Evolutionary conservation across 352 stramenopile species (phyloP).

Genomic region (Chrysophaeum taylorii): DNA sequence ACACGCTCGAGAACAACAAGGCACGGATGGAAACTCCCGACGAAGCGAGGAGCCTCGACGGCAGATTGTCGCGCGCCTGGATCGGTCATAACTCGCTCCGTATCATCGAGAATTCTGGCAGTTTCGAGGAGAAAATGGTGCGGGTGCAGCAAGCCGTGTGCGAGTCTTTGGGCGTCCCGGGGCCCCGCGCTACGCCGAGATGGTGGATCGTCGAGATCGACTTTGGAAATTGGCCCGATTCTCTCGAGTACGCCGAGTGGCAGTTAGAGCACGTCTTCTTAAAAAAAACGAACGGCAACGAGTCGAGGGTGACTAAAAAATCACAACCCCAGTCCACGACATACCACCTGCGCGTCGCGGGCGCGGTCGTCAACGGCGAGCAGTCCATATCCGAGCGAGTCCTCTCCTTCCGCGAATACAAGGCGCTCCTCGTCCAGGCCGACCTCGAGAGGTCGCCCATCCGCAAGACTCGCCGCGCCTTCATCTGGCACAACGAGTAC

Average conservation of each 20-base stretch:
- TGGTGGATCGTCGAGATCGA: slow-evolving; percentile 10
- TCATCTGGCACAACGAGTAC: slow-evolving; percentile 9
- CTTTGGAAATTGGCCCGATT: no score
- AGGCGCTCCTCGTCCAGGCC: neutral
- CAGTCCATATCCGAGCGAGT: neutral
- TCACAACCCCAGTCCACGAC: neutral
- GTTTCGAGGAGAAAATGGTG: slow-evolving; percentile 56
- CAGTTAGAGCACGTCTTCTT: slow-evolving; percentile 3
- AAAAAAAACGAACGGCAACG: neutral
- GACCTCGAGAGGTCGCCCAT: neutral
- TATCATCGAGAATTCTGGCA: slow-evolving; percentile 53
- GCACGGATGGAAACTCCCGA: slow-evolving; percentile 81
- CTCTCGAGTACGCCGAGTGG: slow-evolving; percentile 13
- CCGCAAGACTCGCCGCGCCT: slow-evolving; percentile 2
- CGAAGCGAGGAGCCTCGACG: slow-evolving; percentile 69
- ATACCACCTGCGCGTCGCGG: slow-evolving; percentile 7
- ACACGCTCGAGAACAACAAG: slow-evolving; percentile 92
- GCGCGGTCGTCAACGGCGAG: neutral
- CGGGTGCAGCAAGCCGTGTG: slow-evolving; percentile 33
- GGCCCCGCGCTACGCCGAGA: neutral
- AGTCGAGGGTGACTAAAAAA: slow-evolving; percentile 8
- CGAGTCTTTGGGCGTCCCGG: neutral
- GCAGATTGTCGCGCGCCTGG: slow-evolving; percentile 45
- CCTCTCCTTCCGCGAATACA: neutral
- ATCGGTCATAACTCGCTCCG: slow-evolving; percentile 48